Evolutionary conservation across 345 rosid genomes (phyloP).

Genomic region (Camelina sativa): DNA sequence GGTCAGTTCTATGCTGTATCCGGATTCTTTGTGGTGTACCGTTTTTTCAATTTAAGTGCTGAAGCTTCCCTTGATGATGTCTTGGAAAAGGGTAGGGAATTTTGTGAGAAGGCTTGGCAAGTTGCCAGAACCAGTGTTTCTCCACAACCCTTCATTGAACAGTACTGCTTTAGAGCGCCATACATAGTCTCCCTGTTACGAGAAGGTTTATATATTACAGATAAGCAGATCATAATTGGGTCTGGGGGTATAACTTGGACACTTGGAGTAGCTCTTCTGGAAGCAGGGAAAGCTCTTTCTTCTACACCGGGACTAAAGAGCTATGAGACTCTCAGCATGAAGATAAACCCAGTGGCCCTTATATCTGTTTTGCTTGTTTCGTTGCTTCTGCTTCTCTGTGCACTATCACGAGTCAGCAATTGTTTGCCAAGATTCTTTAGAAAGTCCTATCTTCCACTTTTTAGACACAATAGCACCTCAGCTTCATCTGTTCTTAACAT

Average conservation of each 20-base stretch:
- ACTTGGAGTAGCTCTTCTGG: conserved; percentile 87
- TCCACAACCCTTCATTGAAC: conserved; percentile 97
- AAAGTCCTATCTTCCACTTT: conserved; percentile 78
- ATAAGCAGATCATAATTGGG: conserved; percentile 72
- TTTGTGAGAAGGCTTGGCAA: conserved; percentile 86
- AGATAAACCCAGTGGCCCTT: conserved; percentile 70
- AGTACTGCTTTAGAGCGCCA: conserved; percentile 98
- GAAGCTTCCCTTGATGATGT: conserved; percentile 94
- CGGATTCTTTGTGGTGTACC: conserved; percentile 92
- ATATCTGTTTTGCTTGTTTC: conserved; percentile 62
- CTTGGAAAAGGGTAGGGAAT: conserved; percentile 79
- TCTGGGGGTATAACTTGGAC: conserved; percentile 99
- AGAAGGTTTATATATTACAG: conserved; percentile 92
- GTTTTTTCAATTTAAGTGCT: conserved; percentile 78
- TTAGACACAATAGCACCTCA: conserved; percentile 66
- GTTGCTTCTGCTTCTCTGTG: conserved; percentile 71
- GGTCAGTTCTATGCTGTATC: conserved; percentile 94
- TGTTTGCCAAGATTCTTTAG: conserved; percentile 72
- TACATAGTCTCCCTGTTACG: conserved; percentile 79
- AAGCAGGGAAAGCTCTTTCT: conserved; percentile 83
- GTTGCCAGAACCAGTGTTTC: conserved; percentile 79
- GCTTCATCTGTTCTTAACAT: conserved; percentile 72
- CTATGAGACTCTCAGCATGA: conserved; percentile 64
- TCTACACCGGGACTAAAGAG: conserved; percentile 61
- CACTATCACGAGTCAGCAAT: conserved; percentile 71